Conservation (phyloP, 305 asterid species). For the Solanum hybrid region DNA sequence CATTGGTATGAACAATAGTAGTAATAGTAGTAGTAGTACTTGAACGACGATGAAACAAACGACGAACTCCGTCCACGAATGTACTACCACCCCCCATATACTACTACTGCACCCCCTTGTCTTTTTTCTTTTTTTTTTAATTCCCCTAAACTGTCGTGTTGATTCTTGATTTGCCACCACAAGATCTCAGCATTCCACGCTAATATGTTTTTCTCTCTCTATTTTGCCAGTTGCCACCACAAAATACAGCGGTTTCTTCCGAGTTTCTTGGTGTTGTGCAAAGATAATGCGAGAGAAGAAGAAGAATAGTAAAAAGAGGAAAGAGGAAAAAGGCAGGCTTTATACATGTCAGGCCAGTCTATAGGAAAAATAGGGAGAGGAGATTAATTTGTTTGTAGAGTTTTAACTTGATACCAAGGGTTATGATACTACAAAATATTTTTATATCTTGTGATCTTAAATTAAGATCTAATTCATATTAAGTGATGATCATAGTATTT, state of each 20-base stretch:
- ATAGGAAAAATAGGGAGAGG: not conserved
- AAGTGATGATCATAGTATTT: not conserved
- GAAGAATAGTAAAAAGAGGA: not conserved
- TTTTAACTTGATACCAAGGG: no score
- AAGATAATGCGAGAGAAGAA: not conserved
- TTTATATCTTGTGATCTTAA: no score
- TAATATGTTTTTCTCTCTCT: slow-evolving; percentile 14
- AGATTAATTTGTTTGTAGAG: not conserved
- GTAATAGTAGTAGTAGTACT: slow-evolving; percentile 24
- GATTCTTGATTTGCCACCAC: slow-evolving; percentile 32
- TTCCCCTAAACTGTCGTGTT: slow-evolving; percentile 23
- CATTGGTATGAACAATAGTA: slow-evolving; percentile 17
- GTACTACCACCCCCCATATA: slow-evolving; percentile 80
- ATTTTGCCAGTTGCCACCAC: not conserved
- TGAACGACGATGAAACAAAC: slow-evolving; percentile 65
- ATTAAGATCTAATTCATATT: no score
- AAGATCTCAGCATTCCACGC: slow-evolving; percentile 28
- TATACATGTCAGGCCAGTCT: not conserved
- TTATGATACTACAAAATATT: no score
- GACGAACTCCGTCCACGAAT: slow-evolving; percentile 91
- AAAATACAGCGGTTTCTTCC: not conserved
- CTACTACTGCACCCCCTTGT: slow-evolving; percentile 6
- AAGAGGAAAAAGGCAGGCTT: not conserved
- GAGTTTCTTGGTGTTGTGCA: not conserved
- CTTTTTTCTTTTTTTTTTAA: not conserved